Percentiles rank a stretch among this genome's conserved stretches.
Conservation (phyloP, 1,284 basidiomycete species). For the Sporisorium sorghi region DNA sequence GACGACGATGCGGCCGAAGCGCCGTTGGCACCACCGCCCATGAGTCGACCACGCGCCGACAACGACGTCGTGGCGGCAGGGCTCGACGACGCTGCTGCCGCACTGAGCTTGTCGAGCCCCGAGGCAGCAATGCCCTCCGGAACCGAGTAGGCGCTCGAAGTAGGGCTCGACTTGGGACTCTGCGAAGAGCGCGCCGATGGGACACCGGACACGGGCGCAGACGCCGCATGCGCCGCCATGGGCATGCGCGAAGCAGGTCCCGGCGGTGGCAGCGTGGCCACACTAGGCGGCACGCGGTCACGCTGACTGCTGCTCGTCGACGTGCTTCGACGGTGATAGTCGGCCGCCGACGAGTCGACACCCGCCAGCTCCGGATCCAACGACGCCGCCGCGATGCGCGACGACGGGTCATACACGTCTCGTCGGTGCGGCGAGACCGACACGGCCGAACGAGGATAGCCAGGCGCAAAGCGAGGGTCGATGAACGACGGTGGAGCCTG, state of each 20-base stretch:
- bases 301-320: constrained; percentile 49
- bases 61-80: constrained; percentile 19
- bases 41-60: constrained; percentile 35
- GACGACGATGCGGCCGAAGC: constrained; percentile 9
- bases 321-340: constrained; percentile 40
- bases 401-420: constrained; percentile 26
- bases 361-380: constrained; percentile 46
- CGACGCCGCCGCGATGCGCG: constrained; percentile 25
- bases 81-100: constrained; percentile 18
- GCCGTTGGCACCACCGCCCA: constrained; percentile 18
- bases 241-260: constrained; percentile 15
- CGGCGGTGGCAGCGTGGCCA: constrained; percentile 25
- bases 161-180: constrained; percentile 54
- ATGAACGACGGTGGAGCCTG: constrained; percentile 29
- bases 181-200: constrained; percentile 48
- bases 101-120: constrained; percentile 41
- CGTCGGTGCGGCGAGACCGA: constrained; percentile 35
- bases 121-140: constrained; percentile 44
- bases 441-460: constrained; percentile 37
- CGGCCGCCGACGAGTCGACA: constrained; percentile 13
- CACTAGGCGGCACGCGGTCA: constrained; percentile 24
- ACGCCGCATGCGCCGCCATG: constrained; percentile 21
- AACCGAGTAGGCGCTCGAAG: constrained; percentile 43
- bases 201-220: constrained; percentile 45
- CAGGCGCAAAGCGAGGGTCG: constrained; percentile 36